phyloP scores from a whole-genome alignment of 805 yeast species.

The Saturnispora besseyi region DNA sequence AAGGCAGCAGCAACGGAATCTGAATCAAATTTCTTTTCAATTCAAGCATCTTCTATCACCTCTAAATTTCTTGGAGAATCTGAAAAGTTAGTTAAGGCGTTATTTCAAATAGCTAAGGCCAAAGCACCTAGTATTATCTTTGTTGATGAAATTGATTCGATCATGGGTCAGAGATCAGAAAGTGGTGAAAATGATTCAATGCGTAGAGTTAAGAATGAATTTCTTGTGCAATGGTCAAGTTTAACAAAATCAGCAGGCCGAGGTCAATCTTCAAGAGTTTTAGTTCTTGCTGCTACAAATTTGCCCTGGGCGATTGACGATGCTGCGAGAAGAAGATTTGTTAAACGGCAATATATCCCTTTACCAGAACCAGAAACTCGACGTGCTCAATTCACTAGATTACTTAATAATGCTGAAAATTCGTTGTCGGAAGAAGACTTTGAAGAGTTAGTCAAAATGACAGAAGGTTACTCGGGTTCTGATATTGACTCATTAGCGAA shows the following conservation, averaged over 20 bases:
- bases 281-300: slow-evolving; percentile 91
- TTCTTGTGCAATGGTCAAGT: slow-evolving; percentile 90
- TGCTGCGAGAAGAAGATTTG: slow-evolving; percentile 91
- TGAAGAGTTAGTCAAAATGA: slow-evolving; percentile 48
- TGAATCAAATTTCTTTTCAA: slow-evolving; percentile 83
- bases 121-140: slow-evolving; percentile 90
- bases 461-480: slow-evolving; percentile 72
- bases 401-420: slow-evolving; percentile 65
- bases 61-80: slow-evolving; percentile 87
- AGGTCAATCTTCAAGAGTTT: slow-evolving; percentile 55
- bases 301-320: slow-evolving; percentile 97
- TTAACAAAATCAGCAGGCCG: slow-evolving; percentile 79
- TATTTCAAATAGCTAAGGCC: slow-evolving; percentile 75
- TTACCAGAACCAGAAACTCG: slow-evolving; percentile 85
- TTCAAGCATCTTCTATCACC: slow-evolving; percentile 82
- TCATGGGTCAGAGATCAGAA: slow-evolving; percentile 65
- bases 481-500: slow-evolving; percentile 91
- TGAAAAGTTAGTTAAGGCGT: slow-evolving; percentile 84
- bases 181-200: slow-evolving; percentile 77
- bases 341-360: slow-evolving; percentile 86
- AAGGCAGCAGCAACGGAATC: slow-evolving; percentile 96
- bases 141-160: slow-evolving; percentile 92
- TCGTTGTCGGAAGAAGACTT: slow-evolving; percentile 57
- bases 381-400: slow-evolving; percentile 54
- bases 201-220: slow-evolving; percentile 85